Percentiles rank a stretch among this genome's conserved stretches.
Evolutionary conservation across 495 filamentous ascomycete species (phyloP).

Genomic region (Penicilliopsis zonata): DNA sequence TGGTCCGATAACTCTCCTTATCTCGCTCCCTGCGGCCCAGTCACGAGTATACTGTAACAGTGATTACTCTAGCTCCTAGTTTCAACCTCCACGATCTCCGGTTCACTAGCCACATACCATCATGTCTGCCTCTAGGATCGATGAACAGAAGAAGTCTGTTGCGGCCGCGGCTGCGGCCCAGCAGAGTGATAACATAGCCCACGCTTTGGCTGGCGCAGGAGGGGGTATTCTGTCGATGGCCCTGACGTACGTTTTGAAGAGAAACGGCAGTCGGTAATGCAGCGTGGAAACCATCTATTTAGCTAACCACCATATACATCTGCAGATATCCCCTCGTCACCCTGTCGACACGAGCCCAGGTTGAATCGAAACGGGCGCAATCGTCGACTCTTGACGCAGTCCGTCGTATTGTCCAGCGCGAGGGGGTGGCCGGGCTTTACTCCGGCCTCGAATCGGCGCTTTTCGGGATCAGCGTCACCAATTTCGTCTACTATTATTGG

Average conservation of each 20-base stretch:
- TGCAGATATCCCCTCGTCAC: conserved; percentile 88
- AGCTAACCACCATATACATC: conserved; percentile 9
- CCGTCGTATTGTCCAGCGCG: conserved; percentile 77
- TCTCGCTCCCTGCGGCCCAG: too few relatives aligned
- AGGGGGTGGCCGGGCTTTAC: conserved; percentile 80
- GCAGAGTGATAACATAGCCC: conserved; percentile 84
- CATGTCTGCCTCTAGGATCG: conserved; percentile 30
- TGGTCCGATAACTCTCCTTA: too few relatives aligned
- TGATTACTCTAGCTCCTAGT: too few relatives aligned
- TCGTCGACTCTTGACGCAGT: conserved; percentile 70
- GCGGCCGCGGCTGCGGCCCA: conserved; percentile 39
- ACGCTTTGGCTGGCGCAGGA: conserved; percentile 77
- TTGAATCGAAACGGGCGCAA: conserved; percentile 88
- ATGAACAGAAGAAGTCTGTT: conserved; percentile 21
- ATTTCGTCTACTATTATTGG: conserved; percentile 99
- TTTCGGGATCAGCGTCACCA: conserved; percentile 96
- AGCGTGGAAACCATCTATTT: background rate
- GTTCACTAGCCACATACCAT: conserved; percentile 3
- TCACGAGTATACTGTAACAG: too few relatives aligned
- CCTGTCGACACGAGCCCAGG: conserved; percentile 92
- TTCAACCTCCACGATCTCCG: background rate
- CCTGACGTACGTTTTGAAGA: conserved; percentile 53
- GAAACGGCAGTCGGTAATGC: too few relatives aligned
- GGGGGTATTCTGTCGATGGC: conserved; percentile 93
- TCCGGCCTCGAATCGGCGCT: conserved; percentile 80